These are phyloP conservation scores for Termitomyces sp. DNA, from an alignment of 768 basidiomycete species.

Conservation along the genomic window DNA sequence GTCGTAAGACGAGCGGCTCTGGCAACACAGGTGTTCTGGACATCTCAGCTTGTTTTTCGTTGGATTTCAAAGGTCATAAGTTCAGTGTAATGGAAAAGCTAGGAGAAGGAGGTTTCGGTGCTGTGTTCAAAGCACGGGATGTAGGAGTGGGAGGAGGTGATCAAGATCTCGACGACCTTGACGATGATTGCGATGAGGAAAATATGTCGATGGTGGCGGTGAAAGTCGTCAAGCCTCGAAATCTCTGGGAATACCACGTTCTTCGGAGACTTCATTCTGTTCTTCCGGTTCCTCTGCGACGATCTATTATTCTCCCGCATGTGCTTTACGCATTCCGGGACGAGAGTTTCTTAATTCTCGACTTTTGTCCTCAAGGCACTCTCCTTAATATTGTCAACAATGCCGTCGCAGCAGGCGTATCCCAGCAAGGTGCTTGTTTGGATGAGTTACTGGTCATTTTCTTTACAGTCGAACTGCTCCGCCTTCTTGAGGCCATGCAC, in stretches of 20 bases:
- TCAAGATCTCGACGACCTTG: slow-evolving; percentile 51
- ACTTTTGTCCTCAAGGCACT: slow-evolving; percentile 88
- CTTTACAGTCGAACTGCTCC: slow-evolving; percentile 89
- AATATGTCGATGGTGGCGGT: slow-evolving; percentile 68
- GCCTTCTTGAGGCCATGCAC: slow-evolving; percentile 82
- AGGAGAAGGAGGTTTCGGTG: slow-evolving; percentile 95
- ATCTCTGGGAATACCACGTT: slow-evolving; percentile 90
- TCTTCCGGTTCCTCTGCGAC: slow-evolving; percentile 56
- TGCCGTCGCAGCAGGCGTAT: slow-evolving; percentile 70
- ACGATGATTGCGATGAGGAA: slow-evolving; percentile 52
- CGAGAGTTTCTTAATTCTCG: slow-evolving; percentile 88
- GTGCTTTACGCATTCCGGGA: slow-evolving; percentile 83
- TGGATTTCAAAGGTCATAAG: slow-evolving; percentile 61
- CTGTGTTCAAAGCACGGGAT: slow-evolving; percentile 85
- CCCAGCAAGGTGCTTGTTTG: slow-evolving; percentile 76
- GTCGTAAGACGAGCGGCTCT: slow-evolving; percentile 41
- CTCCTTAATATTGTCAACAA: slow-evolving; percentile 91
- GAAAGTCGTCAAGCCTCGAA: slow-evolving; percentile 88
- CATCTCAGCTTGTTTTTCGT: slow-evolving; percentile 41
- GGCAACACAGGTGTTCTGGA: slow-evolving; percentile 33
- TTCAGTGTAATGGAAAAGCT: slow-evolving; percentile 83
- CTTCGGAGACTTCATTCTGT: slow-evolving; percentile 73
- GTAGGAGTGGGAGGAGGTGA: slow-evolving; percentile 47
- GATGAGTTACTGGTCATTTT: slow-evolving; percentile 95
- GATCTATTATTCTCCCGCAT: slow-evolving; percentile 75